Conservation (phyloP, 106 monocot genomes). For the Xerophyta viscosa region DNA sequence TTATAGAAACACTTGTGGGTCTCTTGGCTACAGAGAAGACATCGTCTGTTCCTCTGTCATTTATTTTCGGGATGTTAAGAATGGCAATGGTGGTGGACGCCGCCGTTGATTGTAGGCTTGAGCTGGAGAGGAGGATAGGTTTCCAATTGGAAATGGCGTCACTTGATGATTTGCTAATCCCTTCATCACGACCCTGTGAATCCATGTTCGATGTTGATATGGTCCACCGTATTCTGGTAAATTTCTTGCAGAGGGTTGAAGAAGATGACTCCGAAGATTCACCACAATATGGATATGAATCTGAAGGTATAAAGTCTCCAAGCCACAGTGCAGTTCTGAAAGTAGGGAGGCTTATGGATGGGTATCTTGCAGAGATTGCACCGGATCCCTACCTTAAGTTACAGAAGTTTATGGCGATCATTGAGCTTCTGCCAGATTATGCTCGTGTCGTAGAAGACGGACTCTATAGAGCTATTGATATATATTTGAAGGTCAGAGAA, state of each 20-base stretch:
- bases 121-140: conserved; percentile 80
- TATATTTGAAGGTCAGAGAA: conserved; percentile 72
- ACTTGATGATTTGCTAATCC: conserved; percentile 89
- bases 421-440: conserved; percentile 91
- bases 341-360: conserved; percentile 86
- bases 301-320: conserved; percentile 42
- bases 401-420: conserved; percentile 72
- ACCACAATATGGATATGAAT: conserved; percentile 61
- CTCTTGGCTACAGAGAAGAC: conserved; percentile 64
- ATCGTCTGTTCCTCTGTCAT: conserved; percentile 45
- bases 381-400: conserved; percentile 76
- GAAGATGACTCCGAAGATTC: conserved; percentile 57
- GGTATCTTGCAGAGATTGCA: conserved; percentile 90
- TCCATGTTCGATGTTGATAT: conserved; percentile 79
- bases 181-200: conserved; percentile 48
- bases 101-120: conserved; percentile 35
- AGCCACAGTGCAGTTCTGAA: conserved; percentile 64
- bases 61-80: conserved; percentile 89
- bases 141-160: conserved; percentile 73
- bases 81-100: conserved; percentile 73
- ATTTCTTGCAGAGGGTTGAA: conserved; percentile 76
- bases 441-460: conserved; percentile 88
- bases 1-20: conserved; percentile 58
- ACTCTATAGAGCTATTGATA: conserved; percentile 82
- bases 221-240: conserved; percentile 61